Percentiles rank a stretch among this genome's conserved stretches.
phyloP scores from a whole-genome alignment of 1,284 basidiomycete species.

The Marasmius sp. region DNA sequence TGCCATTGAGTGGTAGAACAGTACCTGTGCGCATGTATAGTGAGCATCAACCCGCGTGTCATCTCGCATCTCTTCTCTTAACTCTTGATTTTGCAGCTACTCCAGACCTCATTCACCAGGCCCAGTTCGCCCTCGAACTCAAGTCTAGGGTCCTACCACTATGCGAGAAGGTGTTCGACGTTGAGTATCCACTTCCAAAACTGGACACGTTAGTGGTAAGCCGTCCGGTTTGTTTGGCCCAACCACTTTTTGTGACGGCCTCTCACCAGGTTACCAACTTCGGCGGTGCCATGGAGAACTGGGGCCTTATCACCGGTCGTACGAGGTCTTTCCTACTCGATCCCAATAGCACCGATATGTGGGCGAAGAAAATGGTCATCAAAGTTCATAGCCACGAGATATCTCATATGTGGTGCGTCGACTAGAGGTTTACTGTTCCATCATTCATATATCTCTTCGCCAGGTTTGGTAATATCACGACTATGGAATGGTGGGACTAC shows the following conservation, averaged over 20 bases:
- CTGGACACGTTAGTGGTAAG: conserved; percentile 76
- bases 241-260: background rate
- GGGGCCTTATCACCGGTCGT: conserved; percentile 91
- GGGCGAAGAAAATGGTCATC: conserved; percentile 83
- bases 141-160: conserved; percentile 78
- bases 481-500: conserved; percentile 95
- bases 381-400: conserved; percentile 83
- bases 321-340: conserved; percentile 86
- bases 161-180: conserved; percentile 79
- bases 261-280: conserved; percentile 25
- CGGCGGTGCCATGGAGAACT: conserved; percentile 90
- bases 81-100: conserved; percentile 54
- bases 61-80: background rate
- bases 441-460: background rate
- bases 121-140: conserved; percentile 85
- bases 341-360: conserved; percentile 72
- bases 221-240: conserved; percentile 53
- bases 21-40: conserved; percentile 87
- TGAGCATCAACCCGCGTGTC: conserved; percentile 26
- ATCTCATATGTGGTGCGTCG: conserved; percentile 77
- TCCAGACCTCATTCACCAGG: conserved; percentile 82
- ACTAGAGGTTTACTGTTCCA: background rate
- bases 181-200: conserved; percentile 83
- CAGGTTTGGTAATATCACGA: conserved; percentile 91
- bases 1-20: conserved; percentile 80